Conservation (phyloP, 169 alveolate genomes). For the Eimeria sp. region DNA sequence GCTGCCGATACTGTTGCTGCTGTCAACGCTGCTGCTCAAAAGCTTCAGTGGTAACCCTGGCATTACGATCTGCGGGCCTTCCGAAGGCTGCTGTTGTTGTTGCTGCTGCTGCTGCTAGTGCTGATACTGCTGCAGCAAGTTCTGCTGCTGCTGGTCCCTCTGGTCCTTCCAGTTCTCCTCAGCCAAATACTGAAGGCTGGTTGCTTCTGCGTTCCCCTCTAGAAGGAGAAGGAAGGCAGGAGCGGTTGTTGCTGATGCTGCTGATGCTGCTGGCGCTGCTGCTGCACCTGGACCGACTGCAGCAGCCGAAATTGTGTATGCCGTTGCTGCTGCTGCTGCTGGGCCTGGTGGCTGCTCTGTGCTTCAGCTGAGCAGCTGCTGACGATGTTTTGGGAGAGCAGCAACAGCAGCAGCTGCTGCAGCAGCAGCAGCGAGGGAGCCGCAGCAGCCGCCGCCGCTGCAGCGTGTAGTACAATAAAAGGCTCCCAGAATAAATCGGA, state of each 20-base stretch:
- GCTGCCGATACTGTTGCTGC: not conserved
- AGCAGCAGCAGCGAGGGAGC: constrained; percentile 33
- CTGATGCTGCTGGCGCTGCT: not conserved
- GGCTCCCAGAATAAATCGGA: not conserved
- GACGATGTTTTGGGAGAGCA: not conserved
- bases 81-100: not conserved
- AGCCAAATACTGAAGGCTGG: not conserved
- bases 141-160: not conserved
- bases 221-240: not conserved
- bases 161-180: not conserved
- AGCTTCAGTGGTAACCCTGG: not conserved
- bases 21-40: not conserved
- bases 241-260: not conserved
- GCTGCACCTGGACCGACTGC: not conserved
- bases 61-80: not conserved
- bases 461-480: not conserved
- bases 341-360: not conserved
- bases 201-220: not conserved
- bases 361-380: not conserved
- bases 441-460: not conserved
- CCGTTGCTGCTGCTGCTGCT: constrained; percentile 9
- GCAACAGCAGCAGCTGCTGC: constrained; percentile 51
- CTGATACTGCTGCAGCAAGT: not conserved
- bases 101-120: constrained; percentile 19
- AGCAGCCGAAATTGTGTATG: not conserved